Conservation (phyloP, 768 basidiomycete genomes). For the Lactarius trivialis region DNA sequence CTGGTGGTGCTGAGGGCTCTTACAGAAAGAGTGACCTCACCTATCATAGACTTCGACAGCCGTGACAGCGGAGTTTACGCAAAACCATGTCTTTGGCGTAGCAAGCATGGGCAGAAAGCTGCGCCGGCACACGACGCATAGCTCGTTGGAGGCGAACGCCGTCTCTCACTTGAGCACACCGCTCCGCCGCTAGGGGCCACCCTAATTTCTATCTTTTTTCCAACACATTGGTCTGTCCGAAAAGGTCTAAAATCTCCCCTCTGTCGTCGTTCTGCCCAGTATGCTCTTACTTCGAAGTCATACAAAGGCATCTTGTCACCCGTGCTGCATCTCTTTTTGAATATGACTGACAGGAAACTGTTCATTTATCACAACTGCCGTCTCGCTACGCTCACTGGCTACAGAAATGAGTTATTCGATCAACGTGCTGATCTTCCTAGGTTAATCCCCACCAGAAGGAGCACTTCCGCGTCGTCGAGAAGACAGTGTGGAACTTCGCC, state of each 20-base stretch:
- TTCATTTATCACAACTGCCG: too few species aligned
- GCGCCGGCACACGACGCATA: too few species aligned
- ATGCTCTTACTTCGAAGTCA: not conserved
- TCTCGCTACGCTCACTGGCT: not conserved
- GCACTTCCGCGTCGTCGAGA: constrained; percentile 32
- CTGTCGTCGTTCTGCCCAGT: not conserved
- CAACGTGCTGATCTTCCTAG: constrained; percentile 22
- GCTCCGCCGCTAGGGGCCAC: too few species aligned
- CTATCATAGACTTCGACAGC: not conserved
- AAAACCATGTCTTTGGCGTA: not conserved
- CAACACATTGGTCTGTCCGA: not conserved
- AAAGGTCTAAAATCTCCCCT: not conserved
- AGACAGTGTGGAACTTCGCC: constrained; percentile 32
- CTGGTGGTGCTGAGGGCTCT: not conserved
- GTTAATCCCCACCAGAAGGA: constrained; percentile 7
- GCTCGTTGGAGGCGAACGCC: too few species aligned
- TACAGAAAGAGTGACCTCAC: not conserved
- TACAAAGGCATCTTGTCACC: not conserved
- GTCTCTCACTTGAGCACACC: too few species aligned
- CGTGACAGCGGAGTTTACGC: not conserved
- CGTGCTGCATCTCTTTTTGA: too few species aligned
- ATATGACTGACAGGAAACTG: too few species aligned
- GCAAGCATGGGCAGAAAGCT: too few species aligned
- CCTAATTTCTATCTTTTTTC: not conserved
- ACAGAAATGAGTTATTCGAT: constrained; percentile 22